Evolutionary conservation across 2,329 filamentous ascomycete species (phyloP).

Genomic region (Teratosphaeria gauchensis): DNA sequence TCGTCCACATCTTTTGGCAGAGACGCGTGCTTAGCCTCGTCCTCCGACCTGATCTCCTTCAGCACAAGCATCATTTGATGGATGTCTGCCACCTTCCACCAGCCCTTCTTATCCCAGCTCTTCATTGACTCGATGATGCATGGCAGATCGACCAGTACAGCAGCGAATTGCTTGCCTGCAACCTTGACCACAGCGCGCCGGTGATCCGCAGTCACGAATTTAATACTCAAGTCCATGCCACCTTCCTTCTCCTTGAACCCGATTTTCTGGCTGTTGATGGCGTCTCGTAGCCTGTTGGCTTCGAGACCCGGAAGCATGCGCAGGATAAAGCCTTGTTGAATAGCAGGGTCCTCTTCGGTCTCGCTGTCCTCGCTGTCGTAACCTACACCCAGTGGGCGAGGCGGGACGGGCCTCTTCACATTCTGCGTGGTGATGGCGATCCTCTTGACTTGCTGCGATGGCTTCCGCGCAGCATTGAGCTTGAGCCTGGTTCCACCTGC

Average conservation of each 20-base stretch:
- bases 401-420: slow-evolving; percentile 31
- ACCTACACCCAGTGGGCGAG: slow-evolving; percentile 69
- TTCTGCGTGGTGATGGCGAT: slow-evolving; percentile 3
- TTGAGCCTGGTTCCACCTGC: not conserved
- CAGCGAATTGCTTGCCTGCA: slow-evolving; percentile 62
- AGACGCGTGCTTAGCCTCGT: slow-evolving; percentile 41
- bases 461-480: not conserved
- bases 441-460: slow-evolving; percentile 2
- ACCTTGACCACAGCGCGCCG: slow-evolving; percentile 65
- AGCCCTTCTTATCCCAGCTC: slow-evolving; percentile 78
- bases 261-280: slow-evolving; percentile 67
- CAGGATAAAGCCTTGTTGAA: slow-evolving; percentile 82
- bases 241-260: slow-evolving; percentile 54
- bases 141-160: slow-evolving; percentile 70
- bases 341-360: slow-evolving; percentile 72
- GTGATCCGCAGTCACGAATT: slow-evolving; percentile 65
- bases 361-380: slow-evolving; percentile 97
- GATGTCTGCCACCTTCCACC: slow-evolving; percentile 82
- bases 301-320: slow-evolving; percentile 81
- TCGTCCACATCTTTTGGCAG: slow-evolving; percentile 63
- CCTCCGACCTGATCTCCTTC: slow-evolving; percentile 51
- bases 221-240: slow-evolving; percentile 69
- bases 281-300: slow-evolving; percentile 69
- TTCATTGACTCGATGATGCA: slow-evolving; percentile 88
- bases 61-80: slow-evolving; percentile 82